These are phyloP conservation scores for Silene vulgaris DNA, from an alignment of 179 eudicot species.

Conservation along the genomic window DNA sequence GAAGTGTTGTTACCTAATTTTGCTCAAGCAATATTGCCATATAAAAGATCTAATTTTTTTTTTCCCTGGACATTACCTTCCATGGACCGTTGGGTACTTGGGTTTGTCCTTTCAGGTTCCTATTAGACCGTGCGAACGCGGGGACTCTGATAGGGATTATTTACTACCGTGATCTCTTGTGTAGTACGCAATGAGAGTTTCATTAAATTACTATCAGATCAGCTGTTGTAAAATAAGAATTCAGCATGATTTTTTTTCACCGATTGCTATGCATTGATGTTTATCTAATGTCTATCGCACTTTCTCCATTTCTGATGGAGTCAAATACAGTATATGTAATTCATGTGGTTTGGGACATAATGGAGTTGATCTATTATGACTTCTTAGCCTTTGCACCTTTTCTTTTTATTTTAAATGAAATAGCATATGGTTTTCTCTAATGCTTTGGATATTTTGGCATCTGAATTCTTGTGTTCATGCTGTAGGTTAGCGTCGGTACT, in stretches of 20 bases:
- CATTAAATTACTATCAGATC: neutral
- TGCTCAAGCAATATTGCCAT: neutral
- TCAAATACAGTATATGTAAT: too few species aligned
- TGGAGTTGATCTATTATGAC: too few species aligned
- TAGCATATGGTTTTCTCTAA: neutral
- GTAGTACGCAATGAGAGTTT: neutral
- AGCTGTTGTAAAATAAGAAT: neutral
- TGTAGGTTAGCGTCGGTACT: conserved; percentile 94
- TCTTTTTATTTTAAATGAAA: too few species aligned
- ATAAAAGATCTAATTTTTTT: neutral
- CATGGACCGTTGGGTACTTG: neutral
- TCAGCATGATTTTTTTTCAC: neutral
- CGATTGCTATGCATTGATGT: neutral
- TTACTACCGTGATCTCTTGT: neutral
- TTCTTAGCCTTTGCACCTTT: too few species aligned
- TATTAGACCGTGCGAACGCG: neutral
- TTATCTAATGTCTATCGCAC: neutral
- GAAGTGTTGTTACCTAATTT: too few species aligned
- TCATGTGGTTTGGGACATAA: too few species aligned
- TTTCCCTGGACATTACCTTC: neutral
- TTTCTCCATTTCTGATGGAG: neutral
- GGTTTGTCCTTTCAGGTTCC: neutral
- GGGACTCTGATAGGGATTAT: too few species aligned
- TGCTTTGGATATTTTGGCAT: conserved; percentile 4
- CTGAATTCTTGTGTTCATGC: conserved; percentile 9